Evolutionary conservation across 768 basidiomycete genomes (phyloP).

Genomic region (Floccularia luteovirens): DNA sequence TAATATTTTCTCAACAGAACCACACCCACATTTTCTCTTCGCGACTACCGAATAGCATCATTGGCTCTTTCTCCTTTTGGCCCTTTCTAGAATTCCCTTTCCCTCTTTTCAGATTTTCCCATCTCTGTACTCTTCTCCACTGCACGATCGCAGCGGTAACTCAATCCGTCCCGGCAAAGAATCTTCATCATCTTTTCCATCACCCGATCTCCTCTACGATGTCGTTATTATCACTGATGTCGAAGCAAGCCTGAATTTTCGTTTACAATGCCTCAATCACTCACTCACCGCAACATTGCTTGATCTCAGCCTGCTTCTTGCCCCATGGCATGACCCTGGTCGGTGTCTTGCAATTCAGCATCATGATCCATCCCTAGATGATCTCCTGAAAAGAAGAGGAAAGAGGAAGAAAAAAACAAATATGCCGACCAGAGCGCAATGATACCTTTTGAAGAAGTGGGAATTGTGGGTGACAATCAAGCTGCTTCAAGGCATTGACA

Average conservation of each 20-base stretch:
- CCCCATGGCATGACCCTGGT: neutral
- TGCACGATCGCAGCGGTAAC: conserved; percentile 12
- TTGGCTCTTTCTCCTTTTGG: conserved; percentile 17
- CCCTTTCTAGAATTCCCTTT: conserved; percentile 16
- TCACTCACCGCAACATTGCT: neutral
- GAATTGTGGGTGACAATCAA: conserved; percentile 10
- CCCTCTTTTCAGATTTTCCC: conserved; percentile 7
- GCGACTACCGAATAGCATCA: conserved; percentile 20
- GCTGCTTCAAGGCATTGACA: conserved; percentile 7
- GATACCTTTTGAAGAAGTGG: conserved; percentile 11
- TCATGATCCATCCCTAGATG: no score
- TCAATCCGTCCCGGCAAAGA: conserved; percentile 7
- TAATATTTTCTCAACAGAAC: neutral
- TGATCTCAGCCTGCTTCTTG: neutral
- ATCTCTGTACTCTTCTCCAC: conserved; percentile 7
- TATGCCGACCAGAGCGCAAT: conserved; percentile 10
- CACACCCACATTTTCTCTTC: no score
- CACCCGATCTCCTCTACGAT: conserved; percentile 8
- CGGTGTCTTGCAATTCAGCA: no score
- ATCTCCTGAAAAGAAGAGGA: no score
- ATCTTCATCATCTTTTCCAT: conserved; percentile 7
- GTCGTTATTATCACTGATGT: neutral
- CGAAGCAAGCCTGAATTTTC: neutral
- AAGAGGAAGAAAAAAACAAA: no score
- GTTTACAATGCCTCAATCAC: neutral